Evolutionary conservation across 2,329 filamentous ascomycete genomes (phyloP).

Genomic region (Penicillium sp.): DNA sequence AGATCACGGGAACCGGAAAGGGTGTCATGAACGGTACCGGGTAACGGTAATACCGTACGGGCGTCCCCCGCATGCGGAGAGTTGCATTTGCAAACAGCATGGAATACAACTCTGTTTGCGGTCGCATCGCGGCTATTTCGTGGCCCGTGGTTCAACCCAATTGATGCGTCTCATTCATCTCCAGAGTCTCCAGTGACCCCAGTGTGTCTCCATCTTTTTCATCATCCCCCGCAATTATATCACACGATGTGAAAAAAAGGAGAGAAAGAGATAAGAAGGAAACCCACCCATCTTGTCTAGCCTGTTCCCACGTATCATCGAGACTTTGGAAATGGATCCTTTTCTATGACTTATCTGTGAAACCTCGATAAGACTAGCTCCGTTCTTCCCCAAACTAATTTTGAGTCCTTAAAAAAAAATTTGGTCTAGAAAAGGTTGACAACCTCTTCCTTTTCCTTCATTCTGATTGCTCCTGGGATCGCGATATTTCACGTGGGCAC

Average conservation of each 20-base stretch:
- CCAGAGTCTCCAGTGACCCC: not conserved
- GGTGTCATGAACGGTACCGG: slow-evolving; percentile 1
- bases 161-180: not conserved
- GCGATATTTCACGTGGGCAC: not conserved
- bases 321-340: not conserved
- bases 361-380: slow-evolving; percentile 12
- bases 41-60: not conserved
- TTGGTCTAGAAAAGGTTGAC: not conserved
- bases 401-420: not conserved
- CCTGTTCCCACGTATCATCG: not conserved
- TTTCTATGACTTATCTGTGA: slow-evolving; percentile 5
- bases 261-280: not conserved
- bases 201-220: slow-evolving; percentile 9
- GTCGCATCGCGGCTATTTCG: slow-evolving; percentile 9
- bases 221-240: slow-evolving; percentile 5
- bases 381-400: slow-evolving; percentile 5
- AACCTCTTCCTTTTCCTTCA: not conserved
- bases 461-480: not conserved
- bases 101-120: slow-evolving; percentile 16
- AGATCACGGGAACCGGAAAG: not conserved
- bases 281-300: not conserved
- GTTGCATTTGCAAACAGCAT: slow-evolving; percentile 11
- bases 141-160: not conserved
- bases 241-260: not conserved
- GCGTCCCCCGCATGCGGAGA: slow-evolving; percentile 16